These are phyloP conservation scores for Citeromyces hawaiiensis DNA, from an alignment of 1,139 yeast species.

Conservation along the genomic window DNA sequence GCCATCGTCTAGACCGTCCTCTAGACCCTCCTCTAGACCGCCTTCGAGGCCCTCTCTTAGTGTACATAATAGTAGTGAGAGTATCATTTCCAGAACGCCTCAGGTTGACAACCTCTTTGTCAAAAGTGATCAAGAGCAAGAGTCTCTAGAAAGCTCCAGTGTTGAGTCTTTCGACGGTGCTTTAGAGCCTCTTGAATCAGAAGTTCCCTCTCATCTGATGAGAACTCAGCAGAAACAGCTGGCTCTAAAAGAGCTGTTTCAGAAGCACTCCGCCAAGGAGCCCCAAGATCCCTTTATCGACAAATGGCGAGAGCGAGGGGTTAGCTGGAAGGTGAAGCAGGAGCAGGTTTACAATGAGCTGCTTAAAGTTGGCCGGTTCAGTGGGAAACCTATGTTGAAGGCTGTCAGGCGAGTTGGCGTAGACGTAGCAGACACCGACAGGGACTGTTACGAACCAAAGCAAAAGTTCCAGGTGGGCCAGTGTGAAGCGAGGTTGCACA, in stretches of 20 bases:
- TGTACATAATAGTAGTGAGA: neutral
- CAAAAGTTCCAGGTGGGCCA: neutral
- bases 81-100: neutral
- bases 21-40: too few relatives aligned
- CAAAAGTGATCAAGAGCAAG: neutral
- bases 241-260: slow-evolving; percentile 10
- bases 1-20: slow-evolving; percentile 1
- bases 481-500: neutral
- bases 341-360: slow-evolving; percentile 14
- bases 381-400: slow-evolving; percentile 12
- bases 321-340: slow-evolving; percentile 11
- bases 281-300: slow-evolving; percentile 3
- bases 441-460: neutral
- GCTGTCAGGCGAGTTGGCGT: slow-evolving; percentile 6
- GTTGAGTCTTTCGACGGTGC: too few relatives aligned
- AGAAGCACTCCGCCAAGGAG: neutral
- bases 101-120: slow-evolving; percentile 3
- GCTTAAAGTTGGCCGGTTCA: slow-evolving; percentile 12
- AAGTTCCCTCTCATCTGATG: slow-evolving; percentile 8
- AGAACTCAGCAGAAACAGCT: slow-evolving; percentile 14
- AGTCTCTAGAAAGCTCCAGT: too few relatives aligned
- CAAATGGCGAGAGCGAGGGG: slow-evolving; percentile 7
- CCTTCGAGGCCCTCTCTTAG: too few relatives aligned
- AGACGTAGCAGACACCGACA: neutral
- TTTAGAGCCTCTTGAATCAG: neutral